Evolutionary conservation across 352 stramenopile species (phyloP).

Genomic region (Vaucheria bursata): DNA sequence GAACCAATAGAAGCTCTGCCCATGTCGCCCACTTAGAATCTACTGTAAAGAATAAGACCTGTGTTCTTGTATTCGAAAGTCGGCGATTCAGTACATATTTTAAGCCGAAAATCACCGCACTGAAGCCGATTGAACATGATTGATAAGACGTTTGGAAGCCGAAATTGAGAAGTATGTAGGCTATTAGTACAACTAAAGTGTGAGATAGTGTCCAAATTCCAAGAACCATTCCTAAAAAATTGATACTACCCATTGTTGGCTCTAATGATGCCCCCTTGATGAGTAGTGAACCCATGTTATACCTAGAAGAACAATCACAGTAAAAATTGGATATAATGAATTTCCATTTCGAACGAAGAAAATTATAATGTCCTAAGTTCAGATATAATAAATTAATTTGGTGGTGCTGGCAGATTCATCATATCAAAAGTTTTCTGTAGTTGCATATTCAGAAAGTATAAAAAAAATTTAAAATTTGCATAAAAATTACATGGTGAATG

Average conservation of each 20-base stretch:
- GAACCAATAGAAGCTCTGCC: slow-evolving; percentile 71
- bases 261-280: slow-evolving; percentile 37
- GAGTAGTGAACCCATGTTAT: slow-evolving; percentile 67
- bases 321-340: no score
- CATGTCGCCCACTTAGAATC: slow-evolving; percentile 73
- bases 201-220: slow-evolving; percentile 20
- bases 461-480: no score
- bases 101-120: slow-evolving; percentile 41
- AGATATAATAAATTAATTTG: no score
- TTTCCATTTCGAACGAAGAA: no score
- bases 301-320: no score
- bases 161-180: slow-evolving; percentile 21
- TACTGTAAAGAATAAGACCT: slow-evolving; percentile 62
- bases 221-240: slow-evolving; percentile 39
- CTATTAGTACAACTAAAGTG: slow-evolving; percentile 13
- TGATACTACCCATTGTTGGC: slow-evolving; percentile 21
- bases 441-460: no score
- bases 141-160: slow-evolving; percentile 25
- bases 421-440: no score
- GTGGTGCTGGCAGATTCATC: no score
- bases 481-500: no score
- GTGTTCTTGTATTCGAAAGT: slow-evolving; percentile 55
- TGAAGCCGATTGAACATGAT: slow-evolving; percentile 43
- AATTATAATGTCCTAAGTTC: no score
- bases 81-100: slow-evolving; percentile 69